Base-by-base conservation (phyloP, 331 rosid genomes). In the Quercus phellos region DNA sequence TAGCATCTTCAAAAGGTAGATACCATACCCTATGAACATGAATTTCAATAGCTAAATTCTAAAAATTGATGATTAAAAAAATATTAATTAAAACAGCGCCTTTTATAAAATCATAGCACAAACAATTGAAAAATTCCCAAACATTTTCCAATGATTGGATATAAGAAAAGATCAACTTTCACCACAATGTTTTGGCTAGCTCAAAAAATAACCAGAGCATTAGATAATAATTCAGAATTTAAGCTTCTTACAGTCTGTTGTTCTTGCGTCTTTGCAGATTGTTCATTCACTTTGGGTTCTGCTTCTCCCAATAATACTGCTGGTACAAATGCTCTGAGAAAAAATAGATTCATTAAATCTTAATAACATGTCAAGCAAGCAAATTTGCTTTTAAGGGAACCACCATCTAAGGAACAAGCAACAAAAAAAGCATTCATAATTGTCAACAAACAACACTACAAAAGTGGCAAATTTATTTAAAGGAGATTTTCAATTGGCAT, bases 261-360 rank as follows among this genome's bases (percentile, higher is more conserved):
- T 74, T 91, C 99, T 80, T 82, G 94, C 68, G 74, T 74, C 90
- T 92, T 92, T 38, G 74, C 88, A 78, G 93, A 75, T 85, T 91
- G 99, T 77, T 95, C 99, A 61, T 77, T 95, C 68, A 46, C 71
- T 87, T 93, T 95, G 69, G 93, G 79, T 74, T 95, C 99, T 0
- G 90, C 84, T 85, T 95, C 99, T 78, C 99, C 99, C 90, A 95
- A 82, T 81, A 95, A 83, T 77, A 95, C 99, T 21, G 99, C 98
- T 22, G 99, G 99, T 87, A 95, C 99, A 84, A 95, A 95, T 72
- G 98, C 99, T 84, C 99, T 95, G 84, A 73, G 58, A 63, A 83
- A 80, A 67, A 82, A 73, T 24, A 85, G 13, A 30, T 3, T 43
- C 12, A 67, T 54, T 34, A 54, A 26, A 74, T 80, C 74, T 61